These are phyloP conservation scores for Coemansia sp. DNA, from an alignment of 192 early-diverging fungal genomes.

Conservation along the genomic window DNA sequence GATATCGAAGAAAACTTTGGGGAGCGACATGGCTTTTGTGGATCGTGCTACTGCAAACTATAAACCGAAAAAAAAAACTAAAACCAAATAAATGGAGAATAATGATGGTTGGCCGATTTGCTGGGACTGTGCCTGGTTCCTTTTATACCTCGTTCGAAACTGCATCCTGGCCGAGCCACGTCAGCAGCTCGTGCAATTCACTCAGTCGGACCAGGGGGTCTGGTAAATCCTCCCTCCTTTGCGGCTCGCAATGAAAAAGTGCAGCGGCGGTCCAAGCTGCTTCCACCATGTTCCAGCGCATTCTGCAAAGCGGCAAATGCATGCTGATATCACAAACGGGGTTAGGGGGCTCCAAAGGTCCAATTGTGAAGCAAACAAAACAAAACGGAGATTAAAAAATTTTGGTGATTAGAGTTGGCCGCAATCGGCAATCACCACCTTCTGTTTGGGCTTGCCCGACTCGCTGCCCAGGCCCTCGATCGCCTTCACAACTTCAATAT, in stretches of 20 bases:
- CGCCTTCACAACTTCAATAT: constrained; percentile 67
- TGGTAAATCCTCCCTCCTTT: neutral
- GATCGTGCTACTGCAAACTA: no score
- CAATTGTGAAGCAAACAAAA: neutral
- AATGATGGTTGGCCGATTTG: neutral
- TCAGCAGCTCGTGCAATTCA: neutral
- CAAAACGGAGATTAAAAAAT: neutral
- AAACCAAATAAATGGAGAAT: neutral
- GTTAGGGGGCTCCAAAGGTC: constrained; percentile 1
- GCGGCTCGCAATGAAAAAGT: neutral
- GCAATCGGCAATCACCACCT: constrained; percentile 61
- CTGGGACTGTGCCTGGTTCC: neutral
- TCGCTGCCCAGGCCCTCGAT: constrained; percentile 64
- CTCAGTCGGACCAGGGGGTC: constrained; percentile 1
- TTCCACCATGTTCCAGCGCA: neutral
- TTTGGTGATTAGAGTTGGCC: constrained; percentile 45
- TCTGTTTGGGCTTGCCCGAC: constrained; percentile 58
- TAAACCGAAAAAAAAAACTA: neutral
- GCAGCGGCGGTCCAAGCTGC: neutral
- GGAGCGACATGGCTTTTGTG: neutral
- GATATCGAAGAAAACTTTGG: constrained; percentile 51
- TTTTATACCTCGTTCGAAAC: neutral
- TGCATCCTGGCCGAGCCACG: neutral
- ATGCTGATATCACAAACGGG: neutral
- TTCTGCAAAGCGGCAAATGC: neutral